Conservation (phyloP, 2,329 filamentous ascomycete genomes). For the Colletotrichum tamarilloi region DNA sequence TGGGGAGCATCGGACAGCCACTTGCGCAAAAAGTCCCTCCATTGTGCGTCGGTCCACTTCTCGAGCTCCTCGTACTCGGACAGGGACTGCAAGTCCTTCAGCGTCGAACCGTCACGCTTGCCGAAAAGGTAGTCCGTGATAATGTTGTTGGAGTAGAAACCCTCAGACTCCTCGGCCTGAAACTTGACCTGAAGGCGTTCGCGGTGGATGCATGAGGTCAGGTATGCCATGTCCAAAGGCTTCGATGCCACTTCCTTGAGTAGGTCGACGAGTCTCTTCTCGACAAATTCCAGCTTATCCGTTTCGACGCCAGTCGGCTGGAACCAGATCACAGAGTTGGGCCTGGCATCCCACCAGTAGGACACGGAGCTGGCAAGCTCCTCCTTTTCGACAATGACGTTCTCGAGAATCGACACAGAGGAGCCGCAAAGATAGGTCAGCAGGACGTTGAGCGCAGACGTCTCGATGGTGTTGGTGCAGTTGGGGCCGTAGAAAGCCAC, state of each 20-base stretch:
- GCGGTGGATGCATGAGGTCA: constrained; percentile 86
- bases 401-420: constrained; percentile 91
- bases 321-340: constrained; percentile 86
- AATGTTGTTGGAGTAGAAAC: constrained; percentile 85
- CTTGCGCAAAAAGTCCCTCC: constrained; percentile 83
- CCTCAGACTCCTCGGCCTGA: constrained; percentile 82
- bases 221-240: constrained; percentile 88
- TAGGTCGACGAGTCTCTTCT: constrained; percentile 86
- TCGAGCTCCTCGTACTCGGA: constrained; percentile 76
- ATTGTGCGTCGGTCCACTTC: constrained; percentile 84
- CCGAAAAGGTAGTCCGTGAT: constrained; percentile 96
- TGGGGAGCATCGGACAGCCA: constrained; percentile 90
- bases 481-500: constrained; percentile 89
- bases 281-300: constrained; percentile 83
- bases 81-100: constrained; percentile 68
- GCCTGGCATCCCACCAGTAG: constrained; percentile 82
- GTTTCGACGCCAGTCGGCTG: constrained; percentile 89
- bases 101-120: constrained; percentile 81
- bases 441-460: constrained; percentile 81
- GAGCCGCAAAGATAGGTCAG: constrained; percentile 92
- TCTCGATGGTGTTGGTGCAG: constrained; percentile 75
- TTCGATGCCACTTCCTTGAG: constrained; percentile 83
- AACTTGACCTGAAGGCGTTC: constrained; percentile 86
- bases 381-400: constrained; percentile 91
- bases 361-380: constrained; percentile 89